Evolutionary conservation across 345 rosid species (phyloP).

Genomic region (Carallia pectinifolia): DNA sequence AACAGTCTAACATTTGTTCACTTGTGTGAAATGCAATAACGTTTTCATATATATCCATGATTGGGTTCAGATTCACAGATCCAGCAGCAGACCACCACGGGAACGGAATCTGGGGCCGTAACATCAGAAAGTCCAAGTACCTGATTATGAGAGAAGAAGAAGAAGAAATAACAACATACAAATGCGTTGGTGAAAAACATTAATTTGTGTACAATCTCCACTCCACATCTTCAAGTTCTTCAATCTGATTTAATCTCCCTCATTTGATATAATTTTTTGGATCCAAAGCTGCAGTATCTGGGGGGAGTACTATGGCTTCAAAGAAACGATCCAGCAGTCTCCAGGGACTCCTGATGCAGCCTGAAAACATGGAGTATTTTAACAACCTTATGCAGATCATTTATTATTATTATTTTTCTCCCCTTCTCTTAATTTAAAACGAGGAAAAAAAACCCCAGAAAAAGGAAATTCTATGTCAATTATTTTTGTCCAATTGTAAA

Average conservation of each 20-base stretch:
- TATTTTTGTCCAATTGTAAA: not conserved
- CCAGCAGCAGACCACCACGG: conserved; percentile 41
- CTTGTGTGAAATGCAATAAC: too few relatives aligned
- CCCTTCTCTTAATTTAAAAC: not conserved
- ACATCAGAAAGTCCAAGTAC: conserved; percentile 46
- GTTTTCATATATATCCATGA: not conserved
- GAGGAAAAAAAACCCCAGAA: not conserved
- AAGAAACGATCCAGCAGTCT: conserved; percentile 1
- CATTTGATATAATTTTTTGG: not conserved
- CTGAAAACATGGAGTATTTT: conserved; percentile 24
- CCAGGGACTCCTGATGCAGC: conserved; percentile 8
- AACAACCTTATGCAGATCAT: conserved; percentile 22
- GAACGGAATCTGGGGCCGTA: conserved; percentile 37
- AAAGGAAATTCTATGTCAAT: not conserved
- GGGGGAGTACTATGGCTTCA: conserved; percentile 12
- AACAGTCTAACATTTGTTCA: too few relatives aligned
- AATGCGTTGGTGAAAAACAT: conserved; percentile 4
- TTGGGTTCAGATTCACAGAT: conserved; percentile 46
- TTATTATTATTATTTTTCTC: not conserved
- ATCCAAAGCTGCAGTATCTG: conserved; percentile 16
- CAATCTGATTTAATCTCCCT: conserved; percentile 2
- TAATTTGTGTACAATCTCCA: conserved; percentile 49
- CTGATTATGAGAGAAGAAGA: conserved; percentile 17
- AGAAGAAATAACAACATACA: conserved; percentile 12
- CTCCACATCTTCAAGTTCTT: conserved; percentile 33